Evolutionary conservation across 176 grass and related monocot genomes (phyloP), one percentile per base, ranked within the genome.

Genomic region (Poa annua): DNA sequence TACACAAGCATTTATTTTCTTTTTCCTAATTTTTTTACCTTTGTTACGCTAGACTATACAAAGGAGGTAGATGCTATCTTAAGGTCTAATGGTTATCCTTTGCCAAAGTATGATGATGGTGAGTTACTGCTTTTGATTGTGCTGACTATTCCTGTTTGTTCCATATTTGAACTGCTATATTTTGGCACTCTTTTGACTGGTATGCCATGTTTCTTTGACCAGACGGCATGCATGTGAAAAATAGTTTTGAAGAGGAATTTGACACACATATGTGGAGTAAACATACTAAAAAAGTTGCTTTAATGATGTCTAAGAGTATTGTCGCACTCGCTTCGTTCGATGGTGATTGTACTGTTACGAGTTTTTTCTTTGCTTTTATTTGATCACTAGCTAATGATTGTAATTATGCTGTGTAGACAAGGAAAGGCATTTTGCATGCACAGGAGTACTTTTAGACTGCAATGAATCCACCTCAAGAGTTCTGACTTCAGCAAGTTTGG

Each of bases 401-500:
- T 16, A 22, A 72, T 49, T 17, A 44, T 49, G 4, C 22, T 48
- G 12, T 39, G 5, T 41, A 76, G 52, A 9, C 6, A 38, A 12
- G 7, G 17, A 19, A 56, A 35, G 74, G 20, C 34, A 56, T 56
- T 76, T 76, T 56, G 50, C 51, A 15, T 76, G 73, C 74, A 56
- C 32, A 13, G 51, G 74, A 7, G 5, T 56, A 22, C 4, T 21
- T 76, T 3, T 76, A 52, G 19, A n/a, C 4, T 36, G 17, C 19
- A 55, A 38, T 35, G 29, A 13, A 13, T 35, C 2, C 5, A 76
- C 26, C 44, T 32, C 45, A 76, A 55, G 1, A 21, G 20, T 76
- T 54, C 49, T 76, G 19, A 76, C 73, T 38, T 74, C 75, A 60
- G 75, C 75, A 41, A 60, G 75, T 42, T 77, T 77, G 75, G 53